Base-by-base conservation (phyloP, 2,329 filamentous ascomycete species). In the Aspergillus oerlinghausenensis region DNA sequence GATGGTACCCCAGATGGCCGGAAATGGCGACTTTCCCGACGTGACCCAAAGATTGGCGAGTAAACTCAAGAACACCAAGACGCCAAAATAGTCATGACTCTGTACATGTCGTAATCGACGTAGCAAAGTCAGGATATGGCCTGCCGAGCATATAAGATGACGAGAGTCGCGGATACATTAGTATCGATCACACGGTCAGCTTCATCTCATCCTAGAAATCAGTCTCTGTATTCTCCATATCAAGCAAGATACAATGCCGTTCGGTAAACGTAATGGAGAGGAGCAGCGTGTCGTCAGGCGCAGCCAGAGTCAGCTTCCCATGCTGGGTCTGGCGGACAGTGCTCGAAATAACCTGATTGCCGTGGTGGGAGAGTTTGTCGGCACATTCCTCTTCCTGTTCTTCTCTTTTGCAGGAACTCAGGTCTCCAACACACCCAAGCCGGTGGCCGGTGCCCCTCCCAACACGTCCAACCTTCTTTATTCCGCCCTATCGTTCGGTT, bases 361-460 rank as follows among this genome's bases (percentile, higher is more conserved):
- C 29, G 70, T 75, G 14, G 52, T 78, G 9, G 78, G 79, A 21
- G 81, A 84, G 65, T 80, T 82, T 25, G 71, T 80, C 11, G 81
- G 81, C 29, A 84, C 80, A 0, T 77, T 79, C 42, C 63, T 80
- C 59, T 81, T 80, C 65, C 69, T 81, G 19, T 79, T 79, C 67
- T 78, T 79, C 58, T 74, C 77, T 4, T 78, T 80, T 60, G 73
- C 75, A 0, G 77, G 75, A 8, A 73, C 76, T 1, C 78, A 81
- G 61, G 74, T 79, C 25, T 71, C 79, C 47, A 77, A 77, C 54
- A 73, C 72, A 0, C 69, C 73, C 0, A 68, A 63, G 55, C 68
- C 71, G 5, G 57, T 53, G 1, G 60, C 70, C 19, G 74, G 71
- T 7, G 64, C 67, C 3, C 61, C 65, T 50, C 71, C 73, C 0